Base-by-base conservation (phyloP, 768 basidiomycete species). In the Mycena vitilis region DNA sequence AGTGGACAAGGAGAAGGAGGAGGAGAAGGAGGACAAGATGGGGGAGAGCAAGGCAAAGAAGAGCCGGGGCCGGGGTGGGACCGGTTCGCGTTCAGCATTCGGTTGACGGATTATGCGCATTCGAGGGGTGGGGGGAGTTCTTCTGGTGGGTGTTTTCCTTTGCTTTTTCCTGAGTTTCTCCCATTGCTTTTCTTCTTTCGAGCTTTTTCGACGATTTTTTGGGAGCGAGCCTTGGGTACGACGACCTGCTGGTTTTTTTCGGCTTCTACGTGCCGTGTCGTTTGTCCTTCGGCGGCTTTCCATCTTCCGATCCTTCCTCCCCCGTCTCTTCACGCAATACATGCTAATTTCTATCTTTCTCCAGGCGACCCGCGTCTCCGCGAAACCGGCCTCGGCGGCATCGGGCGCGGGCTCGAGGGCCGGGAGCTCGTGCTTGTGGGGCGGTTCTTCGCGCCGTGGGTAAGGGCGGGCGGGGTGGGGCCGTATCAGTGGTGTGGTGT, bases 71-170 rank as follows among this genome's bases (percentile, higher is more conserved):
- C 79, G 0, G 75, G 76, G 0, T 90, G 88, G 88, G 89, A 90
- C 71, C 82, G 87, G 1, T 90, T 91, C 73, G 66, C 80, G 22
- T 94, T 93, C 65, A 76, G 79, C 7, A 87, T 93, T 61, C 84
- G 88, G 59, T 83, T 98, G 15, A 91, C 92, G 66, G 95, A 95
- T 65, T 90, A 91, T 68, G 84, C 85, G 23, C 76, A 76, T 10
- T 73, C 75, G n/a, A 20, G 40, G 30, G 30, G 2, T 30, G 30
- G 30, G 2, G 30, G 30, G 30, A 30, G 30, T 30, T 30, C 30
- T 30, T 30, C 30, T 30, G 30, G 30, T 30, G 30, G 5, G 30
- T 30, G 2, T 30, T 30, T 30, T 30, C 30, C 30, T 42, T 42
- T 8, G 10, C 40, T 42, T 42, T 42, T 16, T 42, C n/a, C n/a